Evolutionary conservation across 1,284 basidiomycete genomes (phyloP), one percentile per base, ranked within the genome.

Genomic region (Hemileia vastatrix): DNA sequence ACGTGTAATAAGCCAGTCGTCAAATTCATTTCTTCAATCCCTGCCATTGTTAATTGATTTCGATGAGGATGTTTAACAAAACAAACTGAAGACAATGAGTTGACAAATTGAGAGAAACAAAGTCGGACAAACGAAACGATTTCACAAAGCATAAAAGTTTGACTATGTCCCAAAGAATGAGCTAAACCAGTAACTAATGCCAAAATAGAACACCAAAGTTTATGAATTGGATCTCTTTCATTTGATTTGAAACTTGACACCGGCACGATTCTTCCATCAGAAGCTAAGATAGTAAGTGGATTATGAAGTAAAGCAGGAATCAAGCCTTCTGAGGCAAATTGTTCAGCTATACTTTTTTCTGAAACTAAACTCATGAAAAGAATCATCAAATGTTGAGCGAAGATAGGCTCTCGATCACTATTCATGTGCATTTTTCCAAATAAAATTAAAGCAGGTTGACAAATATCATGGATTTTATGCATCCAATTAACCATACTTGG

Each of bases 391-490:
- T 62, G 52, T 49, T 54, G 52, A 19, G 53, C 52, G 36, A 62
- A 62, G 27, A 36, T 54, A 24, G 59, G 59, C 24, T 62, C 59
- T 55, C 54, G 59, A 11, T 62, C 59, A 32, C 54, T 52, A 21
- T 33, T 44, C 15, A 54, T 44, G 21, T 18, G 19, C 31, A 48
- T 44, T 49, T 62, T 51, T 15, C 44, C 54, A 23, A 62, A 47
- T 19, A 62, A 36, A 43, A 54, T 62, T n/a, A 62, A 62, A 50
- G 59, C 59, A 11, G 59, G 59, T 40, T 62, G 59, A 23, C 59
- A 62, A 9, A 62, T 40, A 32, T 62, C 59, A 54, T 62, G 59
- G 23, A 62, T 62, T 15, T 52, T 51, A 49, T 62, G 59, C 3
- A 52, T 52, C 59, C 59, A 62, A 54, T 62, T 48, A 45, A 54